Percentiles rank a stretch among this genome's conserved stretches.
Conservation (phyloP, 257 asterid species). For the Orobanche coerulescens region DNA sequence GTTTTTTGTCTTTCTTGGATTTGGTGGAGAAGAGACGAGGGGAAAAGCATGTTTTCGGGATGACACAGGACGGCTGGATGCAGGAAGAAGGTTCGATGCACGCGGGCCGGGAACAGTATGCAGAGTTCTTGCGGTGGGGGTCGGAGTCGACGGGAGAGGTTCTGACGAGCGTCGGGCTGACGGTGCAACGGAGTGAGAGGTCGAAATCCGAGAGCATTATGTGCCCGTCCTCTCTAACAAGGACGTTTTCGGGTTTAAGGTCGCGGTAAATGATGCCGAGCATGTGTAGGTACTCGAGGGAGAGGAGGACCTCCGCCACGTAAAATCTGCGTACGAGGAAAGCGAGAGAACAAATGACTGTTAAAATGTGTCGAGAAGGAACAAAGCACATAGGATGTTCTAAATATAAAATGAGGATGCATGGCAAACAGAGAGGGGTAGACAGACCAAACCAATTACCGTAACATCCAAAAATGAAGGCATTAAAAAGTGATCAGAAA, state of each 20-base stretch:
- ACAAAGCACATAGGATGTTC: too few species aligned
- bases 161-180: conserved; percentile 55
- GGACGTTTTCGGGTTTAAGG: conserved; percentile 56
- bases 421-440: not conserved
- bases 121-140: conserved; percentile 26
- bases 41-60: conserved; percentile 42
- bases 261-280: conserved; percentile 57
- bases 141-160: conserved; percentile 27
- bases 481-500: not conserved
- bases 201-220: conserved; percentile 66
- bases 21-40: conserved; percentile 43
- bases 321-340: conserved; percentile 38
- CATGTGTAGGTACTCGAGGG: conserved; percentile 61
- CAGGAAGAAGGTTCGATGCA: conserved; percentile 45
- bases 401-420: not conserved
- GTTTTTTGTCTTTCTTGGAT: conserved; percentile 41
- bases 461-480: not conserved
- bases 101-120: conserved; percentile 42
- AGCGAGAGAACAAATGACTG: not conserved
- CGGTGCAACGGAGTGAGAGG: conserved; percentile 52
- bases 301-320: conserved; percentile 54
- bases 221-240: conserved; percentile 58
- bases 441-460: not conserved
- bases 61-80: conserved; percentile 42
- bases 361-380: too few species aligned